phyloP scores from a whole-genome alignment of 2,329 filamentous ascomycete species.

The Botryosphaeria dothidea region DNA sequence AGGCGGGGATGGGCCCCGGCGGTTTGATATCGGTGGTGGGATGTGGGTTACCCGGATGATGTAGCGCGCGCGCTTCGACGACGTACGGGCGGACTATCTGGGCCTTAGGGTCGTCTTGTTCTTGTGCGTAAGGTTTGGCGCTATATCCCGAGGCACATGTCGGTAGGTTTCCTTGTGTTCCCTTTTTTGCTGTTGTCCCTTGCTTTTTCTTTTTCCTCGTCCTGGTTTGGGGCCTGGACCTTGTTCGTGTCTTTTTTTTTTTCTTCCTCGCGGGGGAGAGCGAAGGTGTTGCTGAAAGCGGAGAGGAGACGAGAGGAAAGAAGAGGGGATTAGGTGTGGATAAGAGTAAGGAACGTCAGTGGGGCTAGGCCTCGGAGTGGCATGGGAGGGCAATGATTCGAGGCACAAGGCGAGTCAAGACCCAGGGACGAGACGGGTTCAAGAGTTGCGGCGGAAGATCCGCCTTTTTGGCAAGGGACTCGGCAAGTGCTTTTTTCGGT shows the following conservation, averaged over 20 bases:
- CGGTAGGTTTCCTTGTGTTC: neutral
- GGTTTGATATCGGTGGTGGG: neutral
- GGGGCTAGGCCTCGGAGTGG: neutral
- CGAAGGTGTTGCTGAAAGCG: neutral
- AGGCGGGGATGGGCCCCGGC: neutral
- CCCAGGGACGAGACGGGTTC: neutral
- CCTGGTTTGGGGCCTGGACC: too few species aligned
- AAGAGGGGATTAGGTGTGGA: neutral
- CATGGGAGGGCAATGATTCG: neutral
- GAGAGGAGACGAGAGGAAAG: neutral
- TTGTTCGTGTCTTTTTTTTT: neutral
- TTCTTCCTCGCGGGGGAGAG: neutral
- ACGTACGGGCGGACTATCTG: neutral
- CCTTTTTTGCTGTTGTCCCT: neutral
- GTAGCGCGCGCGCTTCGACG: neutral
- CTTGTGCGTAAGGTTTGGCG: neutral
- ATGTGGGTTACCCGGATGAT: neutral
- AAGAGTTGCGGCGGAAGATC: neutral
- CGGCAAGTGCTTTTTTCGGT: neutral
- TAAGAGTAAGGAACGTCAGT: neutral
- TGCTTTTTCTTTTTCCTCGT: neutral
- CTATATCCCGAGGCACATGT: neutral
- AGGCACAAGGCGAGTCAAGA: constrained; percentile 11
- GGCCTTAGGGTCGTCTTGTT: neutral
- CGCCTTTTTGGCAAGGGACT: neutral